These are phyloP conservation scores for Malassezia furfur DNA, from an alignment of 1,284 basidiomycete species.

Conservation along the genomic window DNA sequence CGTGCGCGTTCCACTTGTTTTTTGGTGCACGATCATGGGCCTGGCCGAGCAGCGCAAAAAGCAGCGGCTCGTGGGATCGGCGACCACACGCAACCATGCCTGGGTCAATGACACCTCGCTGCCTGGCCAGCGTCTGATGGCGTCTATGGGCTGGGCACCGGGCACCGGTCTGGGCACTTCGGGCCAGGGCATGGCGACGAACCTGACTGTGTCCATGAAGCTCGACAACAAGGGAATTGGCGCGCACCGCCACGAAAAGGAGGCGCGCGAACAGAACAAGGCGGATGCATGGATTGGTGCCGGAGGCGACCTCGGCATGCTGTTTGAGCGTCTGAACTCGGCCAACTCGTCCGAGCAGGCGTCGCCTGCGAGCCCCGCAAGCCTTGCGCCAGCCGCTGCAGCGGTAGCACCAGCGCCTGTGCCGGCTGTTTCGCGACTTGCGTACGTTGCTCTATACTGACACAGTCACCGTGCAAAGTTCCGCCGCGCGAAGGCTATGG, in stretches of 20 bases:
- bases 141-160: constrained; percentile 44
- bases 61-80: constrained; percentile 41
- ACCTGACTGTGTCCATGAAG: constrained; percentile 40
- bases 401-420: not conserved
- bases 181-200: constrained; percentile 32
- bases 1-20: too few relatives aligned
- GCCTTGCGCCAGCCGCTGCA: too few relatives aligned
- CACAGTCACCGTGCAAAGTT: constrained; percentile 37
- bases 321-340: constrained; percentile 45
- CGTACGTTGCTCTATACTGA: constrained; percentile 6
- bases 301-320: constrained; percentile 39
- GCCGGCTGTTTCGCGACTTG: constrained; percentile 11
- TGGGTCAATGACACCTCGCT: constrained; percentile 40
- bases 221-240: constrained; percentile 48
- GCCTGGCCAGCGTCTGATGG: constrained; percentile 44
- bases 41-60: constrained; percentile 39
- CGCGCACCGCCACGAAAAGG: constrained; percentile 37
- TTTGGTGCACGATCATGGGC: constrained; percentile 25
- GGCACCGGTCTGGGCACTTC: constrained; percentile 38
- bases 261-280: constrained; percentile 32
- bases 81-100: constrained; percentile 32
- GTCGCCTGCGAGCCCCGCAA: too few relatives aligned
- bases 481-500: constrained; percentile 41
- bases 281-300: constrained; percentile 39
- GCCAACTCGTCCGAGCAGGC: constrained; percentile 27